These are phyloP conservation scores for Podila epigama DNA, from an alignment of 192 early-diverging fungal genomes.

Conservation along the genomic window DNA sequence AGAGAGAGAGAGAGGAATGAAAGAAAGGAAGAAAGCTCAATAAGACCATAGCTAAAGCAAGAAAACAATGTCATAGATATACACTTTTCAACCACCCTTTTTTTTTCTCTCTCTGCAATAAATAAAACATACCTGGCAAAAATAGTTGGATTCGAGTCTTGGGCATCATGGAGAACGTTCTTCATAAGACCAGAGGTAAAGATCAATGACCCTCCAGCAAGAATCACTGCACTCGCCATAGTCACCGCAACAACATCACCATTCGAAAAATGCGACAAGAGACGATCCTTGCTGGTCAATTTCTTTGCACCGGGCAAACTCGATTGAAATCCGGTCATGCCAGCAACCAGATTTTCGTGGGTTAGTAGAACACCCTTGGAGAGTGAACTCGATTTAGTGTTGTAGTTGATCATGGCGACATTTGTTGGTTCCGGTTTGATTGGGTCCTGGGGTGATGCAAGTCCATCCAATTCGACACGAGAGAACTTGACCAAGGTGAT, in stretches of 20 bases:
- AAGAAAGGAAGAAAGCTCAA: too few species aligned
- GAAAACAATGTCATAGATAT: neutral
- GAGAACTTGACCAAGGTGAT: slow-evolving; percentile 22
- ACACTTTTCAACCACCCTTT: too few species aligned
- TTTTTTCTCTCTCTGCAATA: too few species aligned
- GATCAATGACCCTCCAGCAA: slow-evolving; percentile 27
- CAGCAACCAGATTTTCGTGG: slow-evolving; percentile 83
- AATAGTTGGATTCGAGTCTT: slow-evolving; percentile 25
- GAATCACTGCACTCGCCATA: slow-evolving; percentile 28
- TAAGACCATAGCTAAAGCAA: neutral
- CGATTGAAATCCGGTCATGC: slow-evolving; percentile 39
- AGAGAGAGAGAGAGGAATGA: neutral
- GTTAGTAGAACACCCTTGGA: slow-evolving; percentile 87
- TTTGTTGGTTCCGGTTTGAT: slow-evolving; percentile 32
- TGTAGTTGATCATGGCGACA: slow-evolving; percentile 48
- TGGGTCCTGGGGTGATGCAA: slow-evolving; percentile 1
- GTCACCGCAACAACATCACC: slow-evolving; percentile 37
- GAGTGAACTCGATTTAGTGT: slow-evolving; percentile 28
- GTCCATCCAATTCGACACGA: slow-evolving; percentile 24
- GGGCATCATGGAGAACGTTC: slow-evolving; percentile 41
- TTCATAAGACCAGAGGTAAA: slow-evolving; percentile 45
- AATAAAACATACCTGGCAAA: slow-evolving; percentile 28
- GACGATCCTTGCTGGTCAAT: slow-evolving; percentile 28
- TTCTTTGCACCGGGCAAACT: slow-evolving; percentile 15
- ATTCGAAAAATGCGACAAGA: slow-evolving; percentile 39